Evolutionary conservation across 2,329 filamentous ascomycete genomes (phyloP).

Genomic region (Chaetomiaceae sp.): DNA sequence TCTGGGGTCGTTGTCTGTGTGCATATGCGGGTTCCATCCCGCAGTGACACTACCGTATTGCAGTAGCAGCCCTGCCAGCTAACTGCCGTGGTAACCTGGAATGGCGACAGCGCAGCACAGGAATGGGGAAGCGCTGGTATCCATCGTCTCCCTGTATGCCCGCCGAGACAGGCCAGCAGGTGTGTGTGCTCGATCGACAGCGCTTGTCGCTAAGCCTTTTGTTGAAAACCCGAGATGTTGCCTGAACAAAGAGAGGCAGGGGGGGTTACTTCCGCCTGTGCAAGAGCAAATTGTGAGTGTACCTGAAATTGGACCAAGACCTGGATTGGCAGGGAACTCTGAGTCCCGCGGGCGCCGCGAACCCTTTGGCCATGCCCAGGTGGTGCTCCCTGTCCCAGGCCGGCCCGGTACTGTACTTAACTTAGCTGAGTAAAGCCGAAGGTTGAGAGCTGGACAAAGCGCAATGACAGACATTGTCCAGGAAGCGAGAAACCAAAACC

Average conservation of each 20-base stretch:
- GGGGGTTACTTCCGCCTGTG: no score
- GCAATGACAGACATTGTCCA: neutral
- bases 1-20: constrained; percentile 11
- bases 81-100: constrained; percentile 10
- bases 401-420: no score
- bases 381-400: no score
- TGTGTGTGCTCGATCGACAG: neutral
- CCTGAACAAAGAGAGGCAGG: no score
- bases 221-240: no score
- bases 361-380: no score
- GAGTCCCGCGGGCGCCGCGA: no score
- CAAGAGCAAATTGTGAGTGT: no score
- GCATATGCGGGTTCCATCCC: neutral
- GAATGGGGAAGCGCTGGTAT: constrained; percentile 12
- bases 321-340: neutral
- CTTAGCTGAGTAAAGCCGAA: neutral
- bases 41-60: neutral
- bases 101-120: constrained; percentile 14
- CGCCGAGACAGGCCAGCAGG: constrained; percentile 11
- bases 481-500: constrained; percentile 2
- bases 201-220: no score
- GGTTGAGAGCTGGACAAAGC: neutral
- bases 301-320: neutral
- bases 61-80: no score
- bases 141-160: neutral